Evolutionary conservation across 345 rosid species (phyloP), one percentile per base, ranked within the genome.

Genomic region (Geranium rotundifolium): DNA sequence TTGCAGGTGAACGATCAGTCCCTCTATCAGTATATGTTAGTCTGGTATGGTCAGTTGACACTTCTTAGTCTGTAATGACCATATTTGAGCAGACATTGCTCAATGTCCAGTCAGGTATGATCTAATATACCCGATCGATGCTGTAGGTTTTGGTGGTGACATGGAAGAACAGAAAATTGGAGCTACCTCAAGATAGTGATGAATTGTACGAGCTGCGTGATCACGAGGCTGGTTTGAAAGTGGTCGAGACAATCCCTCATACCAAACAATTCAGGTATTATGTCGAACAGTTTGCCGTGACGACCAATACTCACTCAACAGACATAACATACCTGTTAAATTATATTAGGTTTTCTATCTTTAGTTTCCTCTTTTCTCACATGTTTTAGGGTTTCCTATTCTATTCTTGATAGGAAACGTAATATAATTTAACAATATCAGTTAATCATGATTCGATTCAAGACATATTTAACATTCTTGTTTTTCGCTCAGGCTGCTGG

Each of bases 401-500:
- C 20, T 4, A 39, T 46, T 50, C 15, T 62, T 62, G 19, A 62
- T 16, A 12, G 17, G 9, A 29, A 52, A 52, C 17, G 18, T 27
- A 29, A 63, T 1, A 1, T 63, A 7, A 27, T 41, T 55, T 49
- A 55, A 15, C 50, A 64, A 19, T 30, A 3, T 57, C 7, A 5
- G 12, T 7, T 15, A 17, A 57, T 17, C 20, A 57, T 9, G n/a
- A 18, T 29, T 13, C 9, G 9, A 2, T 14, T 52, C 31, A 23
- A 23, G 17, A 65, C 27, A 23, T 23, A 23, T 23, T 2, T 23
- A 23, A 2, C 27, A 23, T 23, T 23, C 27, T 23, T 23, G 27
- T 23, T 23, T 23, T 23, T 54, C 55, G 58, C 31, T 7, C 73
- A 75, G 85, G 56, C 73, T 76, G 39, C 64, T 79, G 12, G 83